phyloP scores from a whole-genome alignment of 805 yeast species.

The Candida schatavii region DNA sequence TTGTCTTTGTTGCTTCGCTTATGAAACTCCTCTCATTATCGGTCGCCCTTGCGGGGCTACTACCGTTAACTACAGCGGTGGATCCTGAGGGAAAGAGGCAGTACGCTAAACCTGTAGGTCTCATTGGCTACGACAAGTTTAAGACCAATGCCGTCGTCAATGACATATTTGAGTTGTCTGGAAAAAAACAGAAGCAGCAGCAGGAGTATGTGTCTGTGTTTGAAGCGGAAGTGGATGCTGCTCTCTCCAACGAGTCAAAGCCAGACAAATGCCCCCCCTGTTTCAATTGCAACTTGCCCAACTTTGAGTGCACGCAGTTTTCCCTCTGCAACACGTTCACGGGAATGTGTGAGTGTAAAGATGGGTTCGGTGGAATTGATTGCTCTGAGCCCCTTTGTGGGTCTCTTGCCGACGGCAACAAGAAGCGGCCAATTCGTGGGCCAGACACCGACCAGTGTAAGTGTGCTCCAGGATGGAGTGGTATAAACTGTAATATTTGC shows the following conservation, averaged over 20 bases:
- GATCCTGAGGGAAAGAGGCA: background rate
- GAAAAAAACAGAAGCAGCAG: background rate
- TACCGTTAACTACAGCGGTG: background rate
- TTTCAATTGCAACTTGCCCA: slow-evolving; percentile 91
- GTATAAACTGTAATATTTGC: slow-evolving; percentile 92
- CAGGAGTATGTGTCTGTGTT: background rate
- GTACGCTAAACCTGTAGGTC: background rate
- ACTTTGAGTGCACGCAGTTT: slow-evolving; percentile 86
- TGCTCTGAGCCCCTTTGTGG: slow-evolving; percentile 91
- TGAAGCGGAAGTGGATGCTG: slow-evolving; percentile 18
- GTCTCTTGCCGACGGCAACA: slow-evolving; percentile 58
- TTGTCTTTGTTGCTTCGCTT: too few relatives aligned
- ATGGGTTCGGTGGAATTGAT: slow-evolving; percentile 92
- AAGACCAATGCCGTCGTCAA: slow-evolving; percentile 4
- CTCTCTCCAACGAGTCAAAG: too few relatives aligned
- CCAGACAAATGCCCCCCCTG: slow-evolving; percentile 72
- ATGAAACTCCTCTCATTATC: background rate
- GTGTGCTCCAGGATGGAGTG: slow-evolving; percentile 87
- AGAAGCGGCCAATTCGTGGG: slow-evolving; percentile 61
- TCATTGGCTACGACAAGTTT: slow-evolving; percentile 1
- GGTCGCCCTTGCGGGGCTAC: background rate
- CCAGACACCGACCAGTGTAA: slow-evolving; percentile 51
- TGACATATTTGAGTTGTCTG: background rate
- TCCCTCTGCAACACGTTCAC: slow-evolving; percentile 84
- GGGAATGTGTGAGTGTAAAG: slow-evolving; percentile 89